Evolutionary conservation across 768 basidiomycete genomes (phyloP), one percentile per base, ranked within the genome.

Genomic region (Boletus tomentosulus): DNA sequence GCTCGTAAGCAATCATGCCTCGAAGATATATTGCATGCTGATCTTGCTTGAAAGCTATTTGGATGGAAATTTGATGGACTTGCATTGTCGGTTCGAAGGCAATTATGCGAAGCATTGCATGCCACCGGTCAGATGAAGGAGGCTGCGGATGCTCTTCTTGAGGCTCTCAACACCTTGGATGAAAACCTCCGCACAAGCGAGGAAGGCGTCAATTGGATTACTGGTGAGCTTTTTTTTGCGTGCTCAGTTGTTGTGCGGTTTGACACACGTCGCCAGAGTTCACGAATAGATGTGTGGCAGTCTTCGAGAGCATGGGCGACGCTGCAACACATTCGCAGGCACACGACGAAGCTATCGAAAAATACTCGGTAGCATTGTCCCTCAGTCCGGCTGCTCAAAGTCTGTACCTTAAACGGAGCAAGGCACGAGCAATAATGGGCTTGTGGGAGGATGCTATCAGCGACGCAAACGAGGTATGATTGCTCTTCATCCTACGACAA

Each of bases 391-490:
- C 13, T 6, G 19, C 47, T 22, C 43, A 45, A 7, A 8, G 31
- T 12, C 31, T 62, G 15, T 51, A 42, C 31, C 41, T 57, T 5
- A 62, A 62, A 30, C 59, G 61, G n/a, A 62, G 59, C 43, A 47
- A 51, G 31, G 61, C 38, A 11, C 56, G 46, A 30, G 54, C 47
- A 6, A 44, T 35, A 47, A 48, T 35, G 31, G 39, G 48, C 3
- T 53, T 43, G 25, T 62, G 58, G 60, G 53, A 48, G n/a, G 59
- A 53, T 35, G 60, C 60, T 30, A 24, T 62, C 13, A 25, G 42
- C 7, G 60, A 62, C 19, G 60, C 60, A 6, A 41, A 57, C 22
- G 19, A 55, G 33, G 60, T 62, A 52, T 44, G 35, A 15, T 30
- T 39, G 7, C 38, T 16, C 37, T 33, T 30, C 9, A 35, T 47